A percentile compares a stretch with the other conserved stretches of the same genome.
These are phyloP conservation scores for Cynanchum wilfordii DNA, from an alignment of 257 asterid species.

Conservation along the genomic window DNA sequence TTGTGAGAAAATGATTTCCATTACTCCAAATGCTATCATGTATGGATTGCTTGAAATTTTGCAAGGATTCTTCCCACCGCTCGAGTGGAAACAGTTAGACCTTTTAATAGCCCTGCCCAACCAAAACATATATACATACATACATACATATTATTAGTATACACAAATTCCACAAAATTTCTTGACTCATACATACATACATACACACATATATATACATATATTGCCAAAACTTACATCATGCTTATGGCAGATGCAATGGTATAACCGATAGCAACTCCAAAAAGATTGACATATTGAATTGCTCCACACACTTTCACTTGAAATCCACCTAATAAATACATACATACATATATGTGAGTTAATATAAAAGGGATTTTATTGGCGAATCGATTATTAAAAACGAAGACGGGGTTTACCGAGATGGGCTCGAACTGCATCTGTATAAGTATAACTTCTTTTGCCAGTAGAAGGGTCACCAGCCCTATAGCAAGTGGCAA, in stretches of 20 bases:
- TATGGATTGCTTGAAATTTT: constrained; percentile 39
- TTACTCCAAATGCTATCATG: constrained; percentile 45
- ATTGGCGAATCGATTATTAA: no score
- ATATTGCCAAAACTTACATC: constrained; percentile 41
- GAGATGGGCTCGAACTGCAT: constrained; percentile 42
- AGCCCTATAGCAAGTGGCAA: constrained; percentile 41
- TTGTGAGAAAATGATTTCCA: constrained; percentile 42
- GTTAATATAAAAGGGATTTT: no score
- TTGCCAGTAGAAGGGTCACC: constrained; percentile 42
- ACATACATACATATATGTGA: no score
- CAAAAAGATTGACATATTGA: constrained; percentile 81
- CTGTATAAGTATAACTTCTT: constrained; percentile 55
- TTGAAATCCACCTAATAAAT: constrained; percentile 61
- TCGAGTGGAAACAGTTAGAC: constrained; percentile 41
- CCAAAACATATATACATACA: not conserved
- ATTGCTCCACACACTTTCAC: constrained; percentile 87
- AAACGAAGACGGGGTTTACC: constrained; percentile 16
- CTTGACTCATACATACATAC: no score
- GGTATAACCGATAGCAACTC: constrained; percentile 89
- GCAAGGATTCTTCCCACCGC: constrained; percentile 37
- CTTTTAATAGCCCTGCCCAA: constrained; percentile 41
- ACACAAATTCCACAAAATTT: not conserved
- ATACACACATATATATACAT: not conserved
- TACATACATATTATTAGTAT: not conserved
- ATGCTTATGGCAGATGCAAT: constrained; percentile 51